phyloP scores from a whole-genome alignment of 306 rosid genomes.

The Medicago arabica region DNA sequence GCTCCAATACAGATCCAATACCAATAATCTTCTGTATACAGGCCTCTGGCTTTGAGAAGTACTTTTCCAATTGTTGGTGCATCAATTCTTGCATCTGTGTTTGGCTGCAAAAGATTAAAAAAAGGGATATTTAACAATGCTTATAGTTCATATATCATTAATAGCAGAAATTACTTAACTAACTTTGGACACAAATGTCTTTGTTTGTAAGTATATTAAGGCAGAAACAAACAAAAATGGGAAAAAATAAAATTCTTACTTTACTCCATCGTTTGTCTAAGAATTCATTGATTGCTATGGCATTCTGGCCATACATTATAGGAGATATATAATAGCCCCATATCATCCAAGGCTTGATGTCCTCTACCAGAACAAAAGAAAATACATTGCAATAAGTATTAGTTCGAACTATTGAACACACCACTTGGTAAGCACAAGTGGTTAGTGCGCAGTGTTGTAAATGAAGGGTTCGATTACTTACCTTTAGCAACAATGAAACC shows the following conservation, averaged over 20 bases:
- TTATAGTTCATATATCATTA: too few relatives aligned
- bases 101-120: constrained; percentile 54
- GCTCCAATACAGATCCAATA: constrained; percentile 78
- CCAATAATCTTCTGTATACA: constrained; percentile 62
- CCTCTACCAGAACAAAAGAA: constrained; percentile 51
- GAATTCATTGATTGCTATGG: constrained; percentile 78
- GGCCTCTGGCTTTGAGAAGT: constrained; percentile 64
- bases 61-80: constrained; percentile 66
- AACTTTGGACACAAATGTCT: background rate
- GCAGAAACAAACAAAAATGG: constrained; percentile 10
- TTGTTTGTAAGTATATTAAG: background rate
- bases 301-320: constrained; percentile 88
- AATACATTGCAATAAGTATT: background rate
- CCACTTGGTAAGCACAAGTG: background rate
- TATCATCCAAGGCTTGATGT: constrained; percentile 67
- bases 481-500: constrained; percentile 67
- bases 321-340: constrained; percentile 87
- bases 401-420: background rate
- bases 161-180: too few relatives aligned
- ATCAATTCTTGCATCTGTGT: constrained; percentile 47
- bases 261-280: constrained; percentile 80
- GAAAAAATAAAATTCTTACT: constrained; percentile 45
- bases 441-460: background rate
- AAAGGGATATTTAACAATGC: background rate
- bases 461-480: constrained; percentile 27